These are phyloP conservation scores for Stephanodiscus triporus DNA, from an alignment of 108 stramenopile species.

Conservation along the genomic window DNA sequence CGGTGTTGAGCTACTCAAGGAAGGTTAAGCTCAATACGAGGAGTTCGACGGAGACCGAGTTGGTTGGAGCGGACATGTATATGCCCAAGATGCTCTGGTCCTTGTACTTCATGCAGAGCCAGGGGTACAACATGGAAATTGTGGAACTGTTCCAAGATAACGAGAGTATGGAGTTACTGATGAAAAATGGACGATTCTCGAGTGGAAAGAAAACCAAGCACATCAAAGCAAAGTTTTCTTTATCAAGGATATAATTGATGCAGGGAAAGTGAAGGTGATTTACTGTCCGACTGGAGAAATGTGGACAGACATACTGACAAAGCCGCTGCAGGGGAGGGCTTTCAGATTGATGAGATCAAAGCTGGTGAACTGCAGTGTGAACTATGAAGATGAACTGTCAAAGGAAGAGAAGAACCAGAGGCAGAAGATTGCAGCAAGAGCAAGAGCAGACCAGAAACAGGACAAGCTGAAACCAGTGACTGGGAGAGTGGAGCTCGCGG, in stretches of 20 bases:
- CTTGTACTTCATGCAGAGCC: constrained; percentile 43
- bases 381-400: background rate
- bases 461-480: background rate
- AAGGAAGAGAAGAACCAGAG: background rate
- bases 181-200: background rate
- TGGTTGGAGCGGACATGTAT: background rate
- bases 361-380: too few relatives aligned
- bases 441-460: background rate
- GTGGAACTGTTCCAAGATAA: constrained; percentile 27
- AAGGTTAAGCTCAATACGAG: constrained; percentile 14
- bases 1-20: constrained; percentile 13
- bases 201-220: constrained; percentile 10
- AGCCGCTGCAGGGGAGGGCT: constrained; percentile 38
- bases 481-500: too few relatives aligned
- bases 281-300: constrained; percentile 54
- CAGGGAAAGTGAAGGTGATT: constrained; percentile 18
- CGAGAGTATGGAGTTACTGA: background rate
- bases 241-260: constrained; percentile 36
- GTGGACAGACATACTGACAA: constrained; percentile 49
- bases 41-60: background rate
- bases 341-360: background rate
- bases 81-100: constrained; percentile 43
- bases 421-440: background rate
- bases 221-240: constrained; percentile 56
- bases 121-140: constrained; percentile 37